Evolutionary conservation across 2,329 filamentous ascomycete species (phyloP).

Genomic region (Ambrosiella xylebori): DNA sequence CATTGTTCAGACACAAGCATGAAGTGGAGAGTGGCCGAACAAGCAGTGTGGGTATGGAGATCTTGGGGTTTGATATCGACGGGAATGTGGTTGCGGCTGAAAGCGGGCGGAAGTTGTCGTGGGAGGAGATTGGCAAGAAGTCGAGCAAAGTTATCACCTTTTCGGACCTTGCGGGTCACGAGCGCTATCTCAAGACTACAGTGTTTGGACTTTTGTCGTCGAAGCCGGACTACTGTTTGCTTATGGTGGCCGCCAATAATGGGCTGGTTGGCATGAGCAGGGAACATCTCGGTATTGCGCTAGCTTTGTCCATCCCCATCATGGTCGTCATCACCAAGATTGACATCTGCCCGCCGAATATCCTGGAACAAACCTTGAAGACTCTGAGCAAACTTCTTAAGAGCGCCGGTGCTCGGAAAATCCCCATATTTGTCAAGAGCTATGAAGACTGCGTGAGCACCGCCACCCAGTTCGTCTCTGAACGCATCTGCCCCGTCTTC

Average conservation of each 20-base stretch:
- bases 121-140: slow-evolving; percentile 93
- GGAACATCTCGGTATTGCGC: slow-evolving; percentile 87
- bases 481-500: slow-evolving; percentile 91
- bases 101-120: slow-evolving; percentile 71
- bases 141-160: slow-evolving; percentile 96
- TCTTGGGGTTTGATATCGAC: slow-evolving; percentile 85
- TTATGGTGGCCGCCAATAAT: slow-evolving; percentile 98
- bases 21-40: slow-evolving; percentile 92
- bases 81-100: slow-evolving; percentile 71
- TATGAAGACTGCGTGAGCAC: slow-evolving; percentile 88
- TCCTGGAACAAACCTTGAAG: slow-evolving; percentile 79
- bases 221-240: slow-evolving; percentile 89
- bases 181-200: slow-evolving; percentile 85
- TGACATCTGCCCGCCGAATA: slow-evolving; percentile 91
- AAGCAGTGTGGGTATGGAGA: slow-evolving; percentile 95
- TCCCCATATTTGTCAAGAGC: slow-evolving; percentile 87
- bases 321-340: slow-evolving; percentile 98
- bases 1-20: slow-evolving; percentile 93
- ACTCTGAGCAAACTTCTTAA: slow-evolving; percentile 89
- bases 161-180: slow-evolving; percentile 87
- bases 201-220: slow-evolving; percentile 89
- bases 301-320: slow-evolving; percentile 88
- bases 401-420: slow-evolving; percentile 82
- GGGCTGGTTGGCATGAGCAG: slow-evolving; percentile 96
- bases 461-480: slow-evolving; percentile 85